Evolutionary conservation across 1,284 basidiomycete genomes (phyloP), one percentile per base, ranked within the genome.

Genomic region (Dichomitus squalens): DNA sequence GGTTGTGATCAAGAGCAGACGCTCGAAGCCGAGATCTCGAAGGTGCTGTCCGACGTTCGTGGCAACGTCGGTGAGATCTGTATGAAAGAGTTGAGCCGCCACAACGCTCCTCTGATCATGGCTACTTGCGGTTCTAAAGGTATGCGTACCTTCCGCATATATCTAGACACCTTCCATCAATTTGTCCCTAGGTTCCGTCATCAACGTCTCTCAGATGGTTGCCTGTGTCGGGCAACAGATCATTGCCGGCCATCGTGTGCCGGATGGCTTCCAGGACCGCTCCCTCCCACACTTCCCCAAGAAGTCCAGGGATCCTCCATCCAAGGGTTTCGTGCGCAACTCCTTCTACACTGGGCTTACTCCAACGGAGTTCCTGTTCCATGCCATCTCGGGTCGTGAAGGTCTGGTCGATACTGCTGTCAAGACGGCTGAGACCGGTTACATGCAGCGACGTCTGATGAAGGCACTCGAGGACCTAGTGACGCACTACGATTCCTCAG

Each of bases 191-290:
- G 95, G 96, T 73, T 98, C 96, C 68, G 94, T 96, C 64, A 98
- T 99, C 78, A 99, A 99, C 75, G 97, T 99, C 58, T 97, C 95
- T 12, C 97, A 99, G 77, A 99, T 99, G 97, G 97, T 99, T 57
- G 97, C 97, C 65, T 98, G 96, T 85, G 97, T 99, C 66, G 97
- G 97, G 9, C 97, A 99, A 72, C 97, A 99, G 72, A 98, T 99
- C 74, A 99, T 99, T 65, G 88, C 93, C 23, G 97, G 97, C 21
- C 92, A 94, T 72, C 97, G 97, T 86, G 96, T 99, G 7, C 95
- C 95, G 1, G 93, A 99, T 80, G 97, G 96, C 51, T 99, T 99
- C 80, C 97, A 99, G 75, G 97, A 99, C 75, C 93, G 97, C 47
- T 98, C 97, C 1, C 81, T 99, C 21, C 97, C 97, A 0, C 97